Base-by-base conservation (phyloP, 2,329 filamentous ascomycete genomes). In the Aspergillus latus region DNA sequence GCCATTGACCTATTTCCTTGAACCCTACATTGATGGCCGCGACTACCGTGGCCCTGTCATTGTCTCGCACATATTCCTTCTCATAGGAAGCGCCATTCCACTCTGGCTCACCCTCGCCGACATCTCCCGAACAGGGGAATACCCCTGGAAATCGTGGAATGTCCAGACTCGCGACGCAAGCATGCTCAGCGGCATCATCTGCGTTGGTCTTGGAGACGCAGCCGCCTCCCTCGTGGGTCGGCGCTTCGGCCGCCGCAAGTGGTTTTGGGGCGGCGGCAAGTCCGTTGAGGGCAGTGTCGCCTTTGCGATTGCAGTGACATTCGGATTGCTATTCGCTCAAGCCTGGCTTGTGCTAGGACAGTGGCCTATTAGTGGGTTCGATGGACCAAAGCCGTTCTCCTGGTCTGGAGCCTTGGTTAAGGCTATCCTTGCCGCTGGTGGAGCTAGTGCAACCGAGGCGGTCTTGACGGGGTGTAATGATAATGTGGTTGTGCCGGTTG, bases 201-300 rank as follows among this genome's bases (percentile, higher is more conserved):
- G 94, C 70, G 94, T 99, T 2, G 94, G 94, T 1, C 86, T 99
- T 73, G 94, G 94, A 39, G 94, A 99, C 68, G 92, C 94, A 0
- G 94, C 93, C 0, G 94, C 94, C 1, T 95, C 89, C 11, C 81
- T 99, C 1, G 88, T 97, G 51, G 94, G 94, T 0, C 83, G 94
- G 34, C 85, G 93, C 15, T 96, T 87, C 70, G 94, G 94, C 3
- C 86, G 86, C 30, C 82, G 84, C 34, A 97, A 97, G 78, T 99
- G 94, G 94, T 82, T 92, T 26, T 99, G 94, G 94, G 90, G 91
- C 11, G 94, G 94, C 3, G 93, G 92, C 11, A 99, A 99, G 80
- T 96, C 91, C 61, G 80, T 99, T 1, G 93, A 99, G 74, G 94
- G 94, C 11, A 85, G 82, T 54, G 62, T 87, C 5, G 94, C 94